phyloP scores from a whole-genome alignment of 306 rosid genomes.

The Cucurbita moschata region DNA sequence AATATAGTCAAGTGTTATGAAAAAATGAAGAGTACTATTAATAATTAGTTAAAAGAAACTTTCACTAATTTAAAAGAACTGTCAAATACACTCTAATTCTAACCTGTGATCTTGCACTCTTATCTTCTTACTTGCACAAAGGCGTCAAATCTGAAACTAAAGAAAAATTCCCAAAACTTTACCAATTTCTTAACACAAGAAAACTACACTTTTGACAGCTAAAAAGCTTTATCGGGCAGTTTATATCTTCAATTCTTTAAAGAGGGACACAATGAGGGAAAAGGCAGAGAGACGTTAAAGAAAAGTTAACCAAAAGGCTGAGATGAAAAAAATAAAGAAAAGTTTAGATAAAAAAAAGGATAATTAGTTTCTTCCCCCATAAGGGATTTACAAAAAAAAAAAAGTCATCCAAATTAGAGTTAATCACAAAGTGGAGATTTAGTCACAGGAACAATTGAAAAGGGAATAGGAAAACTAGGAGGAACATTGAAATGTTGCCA shows the following conservation, averaged over 20 bases:
- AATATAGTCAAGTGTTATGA: neutral
- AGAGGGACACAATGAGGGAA: neutral
- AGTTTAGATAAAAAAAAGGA: neutral
- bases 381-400: neutral
- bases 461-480: neutral
- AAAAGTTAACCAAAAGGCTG: neutral
- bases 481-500: neutral
- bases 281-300: neutral
- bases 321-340: neutral
- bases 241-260: neutral
- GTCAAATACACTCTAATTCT: neutral
- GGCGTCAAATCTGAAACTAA: neutral
- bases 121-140: neutral
- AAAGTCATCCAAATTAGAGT: neutral
- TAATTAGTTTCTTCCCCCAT: neutral
- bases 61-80: neutral
- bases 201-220: neutral
- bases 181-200: neutral
- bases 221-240: neutral
- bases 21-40: neutral
- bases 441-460: neutral
- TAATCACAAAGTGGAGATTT: neutral
- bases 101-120: neutral
- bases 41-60: neutral
- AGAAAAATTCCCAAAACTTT: neutral